Evolutionary conservation across 2,329 filamentous ascomycete genomes (phyloP), one percentile per base, ranked within the genome.

Genomic region (Talaromyces sp.): DNA sequence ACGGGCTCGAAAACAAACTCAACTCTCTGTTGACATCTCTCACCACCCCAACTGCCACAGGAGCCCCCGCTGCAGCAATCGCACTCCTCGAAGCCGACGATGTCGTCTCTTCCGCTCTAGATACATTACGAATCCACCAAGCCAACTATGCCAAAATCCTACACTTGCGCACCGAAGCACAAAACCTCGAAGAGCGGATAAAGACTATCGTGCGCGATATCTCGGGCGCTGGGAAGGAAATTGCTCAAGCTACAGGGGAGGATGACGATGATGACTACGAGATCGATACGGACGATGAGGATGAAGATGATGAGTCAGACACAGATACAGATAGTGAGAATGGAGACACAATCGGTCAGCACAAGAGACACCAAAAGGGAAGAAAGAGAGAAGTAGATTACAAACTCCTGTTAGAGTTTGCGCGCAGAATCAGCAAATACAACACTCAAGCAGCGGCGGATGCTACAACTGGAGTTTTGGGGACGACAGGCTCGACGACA

Each of bases 371-470:
- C 37, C 43, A 45, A 25, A 59, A 43, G 19, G 69, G 13, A n/a
- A 70, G 37, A n/a, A 71, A 67, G 15, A 74, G 74, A 22, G 77
- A 79, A 54, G 74, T 82, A 9, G 79, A 82, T 47, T 82, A 82
- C 67, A 73, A 73, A 41, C 69, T 81, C 2, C 73, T 82, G 0
- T 71, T 82, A 15, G 75, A 80, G 35, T 82, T 82, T 61, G 80
- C 80, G 3, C 75, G 79, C 5, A 72, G 80, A 22, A 82, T 82
- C 54, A 81, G 80, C 72, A 80, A 79, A 69, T 81, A 81, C 66
- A 81, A 82, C 62, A 74, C 77, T 19, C 73, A 79, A 63, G 80
- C 80, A 0, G 79, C 79, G 33, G 74, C 77, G 11, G 80, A 81
- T 69, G 79, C 78, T 11, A 75, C 76, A 19, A 73, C 72, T 1